Conservation (phyloP, 2,329 filamentous ascomycete genomes). For the Venturia nashicola region DNA sequence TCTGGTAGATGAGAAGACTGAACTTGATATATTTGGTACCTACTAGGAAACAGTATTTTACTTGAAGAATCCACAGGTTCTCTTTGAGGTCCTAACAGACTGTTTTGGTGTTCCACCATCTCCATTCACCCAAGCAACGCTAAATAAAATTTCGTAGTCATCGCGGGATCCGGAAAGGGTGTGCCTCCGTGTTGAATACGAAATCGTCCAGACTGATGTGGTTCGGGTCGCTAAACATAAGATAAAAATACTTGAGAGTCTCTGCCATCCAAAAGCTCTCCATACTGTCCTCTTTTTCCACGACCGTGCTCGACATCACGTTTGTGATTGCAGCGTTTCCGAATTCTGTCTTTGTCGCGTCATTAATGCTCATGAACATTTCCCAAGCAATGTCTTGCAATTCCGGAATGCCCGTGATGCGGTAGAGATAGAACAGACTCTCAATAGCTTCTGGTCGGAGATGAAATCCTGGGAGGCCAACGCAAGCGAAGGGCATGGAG, state of each 20-base stretch:
- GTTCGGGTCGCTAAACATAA: slow-evolving; percentile 61
- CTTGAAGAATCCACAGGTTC: no score
- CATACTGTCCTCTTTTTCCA: slow-evolving; percentile 24
- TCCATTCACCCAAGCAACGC: no score
- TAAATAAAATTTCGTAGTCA: no score
- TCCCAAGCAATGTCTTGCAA: slow-evolving; percentile 33
- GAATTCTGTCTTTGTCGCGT: slow-evolving; percentile 13
- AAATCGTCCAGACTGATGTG: slow-evolving; percentile 51
- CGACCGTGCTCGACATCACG: no score
- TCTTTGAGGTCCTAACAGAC: no score
- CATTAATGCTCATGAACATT: slow-evolving; percentile 25
- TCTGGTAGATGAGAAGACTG: no score
- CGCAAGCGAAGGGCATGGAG: slow-evolving; percentile 19
- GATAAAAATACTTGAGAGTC: slow-evolving; percentile 85
- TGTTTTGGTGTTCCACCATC: no score
- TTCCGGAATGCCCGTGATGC: slow-evolving; percentile 40
- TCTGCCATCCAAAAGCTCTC: slow-evolving; percentile 79
- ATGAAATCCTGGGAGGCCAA: slow-evolving; percentile 31
- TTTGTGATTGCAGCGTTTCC: no score
- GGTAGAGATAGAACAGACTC: slow-evolving; percentile 46
- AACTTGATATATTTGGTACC: no score
- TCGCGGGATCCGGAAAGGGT: no score
- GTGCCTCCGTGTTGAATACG: no score
- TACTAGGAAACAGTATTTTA: no score
- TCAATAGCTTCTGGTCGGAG: slow-evolving; percentile 47